A percentile compares a stretch with the other conserved stretches of the same genome.
phyloP scores from a whole-genome alignment of 257 asterid genomes.

The Capsicum rhomboideum region DNA sequence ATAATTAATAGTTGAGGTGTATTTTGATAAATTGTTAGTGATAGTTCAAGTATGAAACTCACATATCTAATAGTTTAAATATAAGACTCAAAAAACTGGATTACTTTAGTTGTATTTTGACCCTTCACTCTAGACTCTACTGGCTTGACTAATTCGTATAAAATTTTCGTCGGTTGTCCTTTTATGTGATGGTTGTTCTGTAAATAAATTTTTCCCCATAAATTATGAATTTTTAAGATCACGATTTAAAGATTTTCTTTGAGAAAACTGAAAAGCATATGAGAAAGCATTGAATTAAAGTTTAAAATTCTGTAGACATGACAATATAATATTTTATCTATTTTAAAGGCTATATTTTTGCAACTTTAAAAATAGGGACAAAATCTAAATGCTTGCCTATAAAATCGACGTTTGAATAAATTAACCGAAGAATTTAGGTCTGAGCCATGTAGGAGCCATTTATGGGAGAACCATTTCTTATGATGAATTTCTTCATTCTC shows the following conservation, averaged over 20 bases:
- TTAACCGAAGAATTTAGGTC: background rate
- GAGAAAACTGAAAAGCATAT: background rate
- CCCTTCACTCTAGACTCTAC: no score
- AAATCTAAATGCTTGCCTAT: background rate
- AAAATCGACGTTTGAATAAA: background rate
- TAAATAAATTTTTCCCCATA: no score
- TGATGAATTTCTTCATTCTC: background rate
- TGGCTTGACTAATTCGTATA: background rate
- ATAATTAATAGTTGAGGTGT: no score
- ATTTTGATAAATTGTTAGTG: no score
- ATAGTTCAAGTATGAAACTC: no score
- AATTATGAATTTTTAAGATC: background rate
- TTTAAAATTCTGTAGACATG: background rate
- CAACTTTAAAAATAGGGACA: background rate
- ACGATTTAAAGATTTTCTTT: background rate
- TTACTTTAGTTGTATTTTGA: no score
- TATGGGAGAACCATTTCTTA: background rate
- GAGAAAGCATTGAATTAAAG: background rate
- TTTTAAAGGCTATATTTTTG: no score
- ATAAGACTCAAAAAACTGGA: no score
- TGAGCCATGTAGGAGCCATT: rapidly evolving
- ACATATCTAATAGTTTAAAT: no score
- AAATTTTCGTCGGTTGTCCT: background rate
- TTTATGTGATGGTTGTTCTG: background rate
- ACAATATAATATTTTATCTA: rapidly evolving